These are phyloP conservation scores for Colletotrichum sp. DNA, from an alignment of 2,329 filamentous ascomycete species.

Conservation along the genomic window DNA sequence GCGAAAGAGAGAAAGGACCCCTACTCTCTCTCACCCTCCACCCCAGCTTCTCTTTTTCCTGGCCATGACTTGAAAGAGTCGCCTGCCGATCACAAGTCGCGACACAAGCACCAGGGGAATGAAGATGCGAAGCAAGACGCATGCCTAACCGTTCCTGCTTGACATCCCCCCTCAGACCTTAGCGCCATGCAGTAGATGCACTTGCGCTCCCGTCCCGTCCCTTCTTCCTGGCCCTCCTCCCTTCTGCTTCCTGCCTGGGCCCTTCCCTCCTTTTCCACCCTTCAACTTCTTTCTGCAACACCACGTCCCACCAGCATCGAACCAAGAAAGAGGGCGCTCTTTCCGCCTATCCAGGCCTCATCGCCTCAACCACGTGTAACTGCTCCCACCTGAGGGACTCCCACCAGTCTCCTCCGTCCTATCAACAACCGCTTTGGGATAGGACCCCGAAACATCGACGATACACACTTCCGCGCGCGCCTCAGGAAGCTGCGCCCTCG, in stretches of 20 bases:
- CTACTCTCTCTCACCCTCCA: background rate
- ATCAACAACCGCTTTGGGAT: background rate
- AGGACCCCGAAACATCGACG: slow-evolving; percentile 6
- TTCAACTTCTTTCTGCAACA: slow-evolving; percentile 14
- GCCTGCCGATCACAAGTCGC: slow-evolving; percentile 19
- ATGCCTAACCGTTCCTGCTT: slow-evolving; percentile 21
- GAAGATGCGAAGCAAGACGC: slow-evolving; percentile 18
- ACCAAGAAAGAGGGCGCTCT: slow-evolving; percentile 17
- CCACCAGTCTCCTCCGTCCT: background rate
- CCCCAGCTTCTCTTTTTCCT: background rate
- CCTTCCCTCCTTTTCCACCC: slow-evolving; percentile 6
- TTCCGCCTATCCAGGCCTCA: slow-evolving; percentile 12
- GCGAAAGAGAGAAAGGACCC: background rate
- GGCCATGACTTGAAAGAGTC: slow-evolving; percentile 18
- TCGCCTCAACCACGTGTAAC: slow-evolving; percentile 18
- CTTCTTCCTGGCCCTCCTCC: slow-evolving; percentile 7
- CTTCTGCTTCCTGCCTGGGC: slow-evolving; percentile 1
- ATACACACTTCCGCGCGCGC: background rate
- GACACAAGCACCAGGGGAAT: slow-evolving; percentile 14
- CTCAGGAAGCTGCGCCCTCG: slow-evolving; percentile 1
- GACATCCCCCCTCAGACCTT: slow-evolving; percentile 10
- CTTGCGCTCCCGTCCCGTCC: slow-evolving; percentile 22
- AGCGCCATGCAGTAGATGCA: slow-evolving; percentile 24
- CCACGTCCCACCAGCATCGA: background rate
- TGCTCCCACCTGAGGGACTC: background rate